Conservation (phyloP, 1,284 basidiomycete species). For the Peniophora sp. region DNA sequence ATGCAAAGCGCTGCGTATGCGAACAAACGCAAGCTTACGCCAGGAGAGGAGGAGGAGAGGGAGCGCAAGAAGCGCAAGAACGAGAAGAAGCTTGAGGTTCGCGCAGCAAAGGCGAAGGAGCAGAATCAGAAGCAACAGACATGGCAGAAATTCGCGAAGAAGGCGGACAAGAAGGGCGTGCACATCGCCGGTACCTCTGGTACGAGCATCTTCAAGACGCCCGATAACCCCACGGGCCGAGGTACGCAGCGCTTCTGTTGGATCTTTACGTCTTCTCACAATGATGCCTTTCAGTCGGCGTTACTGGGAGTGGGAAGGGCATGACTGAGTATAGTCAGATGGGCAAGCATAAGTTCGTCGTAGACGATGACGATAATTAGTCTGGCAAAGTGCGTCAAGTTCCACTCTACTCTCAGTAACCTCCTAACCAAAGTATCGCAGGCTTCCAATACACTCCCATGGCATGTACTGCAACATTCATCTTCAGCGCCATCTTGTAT, state of each 20-base stretch:
- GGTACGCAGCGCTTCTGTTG: slow-evolving; percentile 35
- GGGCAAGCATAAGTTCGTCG: slow-evolving; percentile 76
- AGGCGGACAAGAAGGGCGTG: slow-evolving; percentile 91
- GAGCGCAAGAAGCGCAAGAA: slow-evolving; percentile 93
- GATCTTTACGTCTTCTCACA: slow-evolving; percentile 11
- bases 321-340: slow-evolving; percentile 77
- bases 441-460: neutral
- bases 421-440: too few species aligned
- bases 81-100: slow-evolving; percentile 88
- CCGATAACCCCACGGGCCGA: slow-evolving; percentile 87
- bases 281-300: slow-evolving; percentile 61
- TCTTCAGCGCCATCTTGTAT: neutral
- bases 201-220: slow-evolving; percentile 93
- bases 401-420: too few species aligned
- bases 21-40: slow-evolving; percentile 71
- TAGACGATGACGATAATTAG: slow-evolving; percentile 30
- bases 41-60: slow-evolving; percentile 82
- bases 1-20: slow-evolving; percentile 28
- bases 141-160: slow-evolving; percentile 98
- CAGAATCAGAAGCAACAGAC: slow-evolving; percentile 83
- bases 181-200: slow-evolving; percentile 82
- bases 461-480: neutral
- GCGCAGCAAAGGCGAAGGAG: slow-evolving; percentile 85
- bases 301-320: slow-evolving; percentile 89
- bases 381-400: neutral